Evolutionary conservation across 768 basidiomycete genomes (phyloP).

Genomic region (Ramaria sp.): DNA sequence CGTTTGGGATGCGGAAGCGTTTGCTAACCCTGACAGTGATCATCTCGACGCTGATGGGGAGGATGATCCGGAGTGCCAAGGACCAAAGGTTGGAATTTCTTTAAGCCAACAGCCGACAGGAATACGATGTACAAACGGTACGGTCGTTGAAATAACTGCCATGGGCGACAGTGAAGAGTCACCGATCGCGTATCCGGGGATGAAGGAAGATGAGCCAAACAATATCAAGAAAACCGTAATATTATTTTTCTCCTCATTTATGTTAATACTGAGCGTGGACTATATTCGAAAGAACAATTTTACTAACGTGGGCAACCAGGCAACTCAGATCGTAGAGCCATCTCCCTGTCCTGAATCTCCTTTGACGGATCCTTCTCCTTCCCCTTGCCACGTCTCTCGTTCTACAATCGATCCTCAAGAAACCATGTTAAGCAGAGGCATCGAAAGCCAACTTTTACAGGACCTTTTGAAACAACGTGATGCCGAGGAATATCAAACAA

Average conservation of each 20-base stretch:
- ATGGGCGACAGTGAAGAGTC: not conserved
- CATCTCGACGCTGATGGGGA: slow-evolving; percentile 54
- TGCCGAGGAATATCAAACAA: not conserved
- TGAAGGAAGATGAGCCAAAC: not conserved
- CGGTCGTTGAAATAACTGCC: not conserved
- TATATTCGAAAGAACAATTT: not conserved
- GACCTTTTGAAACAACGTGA: slow-evolving; percentile 17
- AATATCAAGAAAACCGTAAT: not conserved
- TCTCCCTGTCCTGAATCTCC: not conserved
- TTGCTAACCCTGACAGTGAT: slow-evolving; percentile 6
- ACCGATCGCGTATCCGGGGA: not conserved
- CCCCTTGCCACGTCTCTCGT: not conserved
- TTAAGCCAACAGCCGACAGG: not conserved
- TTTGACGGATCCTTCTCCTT: not conserved
- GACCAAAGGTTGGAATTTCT: not conserved
- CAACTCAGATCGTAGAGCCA: slow-evolving; percentile 4
- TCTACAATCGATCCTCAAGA: not conserved
- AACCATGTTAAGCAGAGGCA: slow-evolving; percentile 13
- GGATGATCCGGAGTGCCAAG: slow-evolving; percentile 29
- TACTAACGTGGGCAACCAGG: not conserved
- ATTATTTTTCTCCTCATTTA: not conserved
- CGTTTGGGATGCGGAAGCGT: slow-evolving; percentile 52
- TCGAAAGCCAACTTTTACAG: slow-evolving; percentile 32
- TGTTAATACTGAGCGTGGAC: not conserved
- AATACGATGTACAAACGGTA: not conserved